These are phyloP conservation scores for Puccinia hordei DNA, from an alignment of 1,284 basidiomycete species.

Conservation along the genomic window DNA sequence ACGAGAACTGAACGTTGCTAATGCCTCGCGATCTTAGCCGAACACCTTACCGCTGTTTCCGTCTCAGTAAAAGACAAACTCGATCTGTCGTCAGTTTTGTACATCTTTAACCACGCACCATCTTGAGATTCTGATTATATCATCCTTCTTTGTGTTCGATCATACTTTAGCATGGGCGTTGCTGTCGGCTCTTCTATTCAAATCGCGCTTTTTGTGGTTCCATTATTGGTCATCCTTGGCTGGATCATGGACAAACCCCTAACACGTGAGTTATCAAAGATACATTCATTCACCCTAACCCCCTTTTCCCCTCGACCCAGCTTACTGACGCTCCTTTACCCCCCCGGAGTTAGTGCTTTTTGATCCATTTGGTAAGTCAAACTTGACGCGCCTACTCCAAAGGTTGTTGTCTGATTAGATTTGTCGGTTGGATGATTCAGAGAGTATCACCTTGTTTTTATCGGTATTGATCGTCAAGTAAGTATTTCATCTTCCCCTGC, in stretches of 20 bases:
- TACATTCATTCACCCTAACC: background rate
- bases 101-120: background rate
- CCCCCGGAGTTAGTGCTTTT: slow-evolving; percentile 28
- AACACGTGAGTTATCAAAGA: slow-evolving; percentile 22
- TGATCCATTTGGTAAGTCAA: slow-evolving; percentile 45
- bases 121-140: background rate
- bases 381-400: background rate
- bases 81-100: slow-evolving; percentile 35
- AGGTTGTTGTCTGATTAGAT: background rate
- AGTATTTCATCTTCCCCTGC: background rate
- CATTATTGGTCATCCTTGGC: slow-evolving; percentile 32
- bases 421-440: background rate
- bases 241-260: slow-evolving; percentile 47
- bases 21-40: slow-evolving; percentile 26
- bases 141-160: background rate
- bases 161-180: slow-evolving; percentile 33
- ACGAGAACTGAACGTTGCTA: background rate
- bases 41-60: slow-evolving; percentile 45
- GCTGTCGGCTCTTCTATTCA: slow-evolving; percentile 48
- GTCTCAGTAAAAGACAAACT: slow-evolving; percentile 46
- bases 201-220: slow-evolving; percentile 48
- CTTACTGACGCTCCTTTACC: background rate
- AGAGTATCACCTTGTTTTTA: slow-evolving; percentile 42
- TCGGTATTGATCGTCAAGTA: slow-evolving; percentile 48
- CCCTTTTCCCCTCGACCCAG: background rate